Conservation (phyloP, 2,329 filamentous ascomycete species). For the Cyclaneusma minus region DNA sequence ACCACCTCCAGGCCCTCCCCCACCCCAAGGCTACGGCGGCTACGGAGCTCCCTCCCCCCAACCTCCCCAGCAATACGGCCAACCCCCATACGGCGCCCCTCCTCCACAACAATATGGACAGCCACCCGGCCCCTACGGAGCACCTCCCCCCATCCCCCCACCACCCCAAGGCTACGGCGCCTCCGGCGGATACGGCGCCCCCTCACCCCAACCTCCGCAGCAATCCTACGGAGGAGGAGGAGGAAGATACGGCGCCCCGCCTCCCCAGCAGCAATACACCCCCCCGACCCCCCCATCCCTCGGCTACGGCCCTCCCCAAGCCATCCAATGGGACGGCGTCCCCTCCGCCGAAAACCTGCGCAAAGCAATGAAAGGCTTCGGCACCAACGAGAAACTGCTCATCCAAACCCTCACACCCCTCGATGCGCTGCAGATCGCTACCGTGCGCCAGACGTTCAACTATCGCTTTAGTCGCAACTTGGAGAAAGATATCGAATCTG, state of each 20-base stretch:
- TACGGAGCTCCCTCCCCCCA: constrained; percentile 5
- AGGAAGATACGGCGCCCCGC: constrained; percentile 19
- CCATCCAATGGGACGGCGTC: constrained; percentile 52
- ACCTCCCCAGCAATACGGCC: constrained; percentile 1
- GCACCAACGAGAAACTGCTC: constrained; percentile 68
- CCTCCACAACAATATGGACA: constrained; percentile 13
- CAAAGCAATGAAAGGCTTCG: constrained; percentile 84
- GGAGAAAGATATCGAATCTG: constrained; percentile 59
- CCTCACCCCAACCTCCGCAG: constrained; percentile 21
- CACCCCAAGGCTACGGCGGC: constrained; percentile 5
- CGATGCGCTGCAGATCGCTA: constrained; percentile 62
- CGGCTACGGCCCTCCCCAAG: constrained; percentile 60
- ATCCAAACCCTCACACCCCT: constrained; percentile 56
- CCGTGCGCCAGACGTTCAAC: constrained; percentile 51
- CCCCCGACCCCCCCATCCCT: constrained; percentile 50
- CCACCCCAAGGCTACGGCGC: constrained; percentile 14
- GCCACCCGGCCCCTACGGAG: constrained; percentile 6
- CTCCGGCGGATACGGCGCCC: constrained; percentile 7
- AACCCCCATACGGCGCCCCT: constrained; percentile 9
- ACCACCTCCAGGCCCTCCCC: constrained; percentile 6
- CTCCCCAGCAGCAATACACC: constrained; percentile 19
- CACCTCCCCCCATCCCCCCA: constrained; percentile 17
- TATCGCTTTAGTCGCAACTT: constrained; percentile 51
- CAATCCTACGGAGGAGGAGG: constrained; percentile 19
- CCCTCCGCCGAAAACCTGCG: constrained; percentile 57